Evolutionary conservation across 2,329 filamentous ascomycete genomes (phyloP).

Genomic region (Septoria petroselini): DNA sequence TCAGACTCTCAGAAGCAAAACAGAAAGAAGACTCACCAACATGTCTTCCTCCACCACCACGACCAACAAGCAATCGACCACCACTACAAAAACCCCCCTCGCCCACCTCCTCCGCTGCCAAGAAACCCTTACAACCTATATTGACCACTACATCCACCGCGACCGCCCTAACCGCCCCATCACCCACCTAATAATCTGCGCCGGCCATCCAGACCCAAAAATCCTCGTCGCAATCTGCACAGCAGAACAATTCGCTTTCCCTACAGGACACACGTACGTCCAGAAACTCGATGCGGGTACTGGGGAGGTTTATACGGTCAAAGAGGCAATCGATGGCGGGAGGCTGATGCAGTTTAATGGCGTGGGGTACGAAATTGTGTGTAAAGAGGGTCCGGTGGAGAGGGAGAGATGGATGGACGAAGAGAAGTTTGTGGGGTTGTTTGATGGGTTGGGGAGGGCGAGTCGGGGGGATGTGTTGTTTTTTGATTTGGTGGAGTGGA

Average conservation of each 20-base stretch:
- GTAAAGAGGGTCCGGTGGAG: not conserved
- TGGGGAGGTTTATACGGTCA: not conserved
- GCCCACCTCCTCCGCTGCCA: constrained; percentile 3
- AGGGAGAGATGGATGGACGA: not conserved
- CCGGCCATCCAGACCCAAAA: constrained; percentile 1
- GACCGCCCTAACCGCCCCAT: not conserved
- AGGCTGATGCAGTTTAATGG: too few relatives aligned
- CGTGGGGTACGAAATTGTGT: not conserved
- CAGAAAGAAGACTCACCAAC: too few relatives aligned
- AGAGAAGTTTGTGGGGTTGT: constrained; percentile 4
- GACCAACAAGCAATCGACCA: not conserved
- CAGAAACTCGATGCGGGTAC: not conserved
- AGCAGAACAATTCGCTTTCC: not conserved
- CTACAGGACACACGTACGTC: not conserved
- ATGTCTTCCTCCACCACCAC: not conserved
- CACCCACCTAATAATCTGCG: constrained; percentile 1
- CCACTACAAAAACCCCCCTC: not conserved
- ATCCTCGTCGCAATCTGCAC: constrained; percentile 3
- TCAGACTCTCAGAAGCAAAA: too few relatives aligned
- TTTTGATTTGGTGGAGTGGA: not conserved
- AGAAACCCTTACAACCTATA: not conserved
- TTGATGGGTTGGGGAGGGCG: not conserved
- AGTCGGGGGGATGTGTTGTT: constrained; percentile 2
- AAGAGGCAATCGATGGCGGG: not conserved
- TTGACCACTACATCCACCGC: not conserved